These are phyloP conservation scores for Ascochyta clinopodiicola DNA, from an alignment of 2,329 filamentous ascomycete genomes.

Conservation along the genomic window DNA sequence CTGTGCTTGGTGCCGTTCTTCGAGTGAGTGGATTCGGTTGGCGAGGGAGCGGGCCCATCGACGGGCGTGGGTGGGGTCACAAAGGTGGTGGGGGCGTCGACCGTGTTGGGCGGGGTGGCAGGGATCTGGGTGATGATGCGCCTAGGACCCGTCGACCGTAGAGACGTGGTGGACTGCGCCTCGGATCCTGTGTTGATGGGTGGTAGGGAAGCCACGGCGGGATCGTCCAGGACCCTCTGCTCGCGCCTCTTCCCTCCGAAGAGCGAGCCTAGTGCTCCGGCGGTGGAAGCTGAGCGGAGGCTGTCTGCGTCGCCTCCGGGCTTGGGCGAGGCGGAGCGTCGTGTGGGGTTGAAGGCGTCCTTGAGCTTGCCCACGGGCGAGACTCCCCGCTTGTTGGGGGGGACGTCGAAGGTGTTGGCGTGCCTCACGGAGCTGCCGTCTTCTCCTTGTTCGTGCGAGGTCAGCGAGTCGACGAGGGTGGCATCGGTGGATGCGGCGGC, in stretches of 20 bases:
- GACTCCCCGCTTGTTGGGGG: slow-evolving; percentile 61
- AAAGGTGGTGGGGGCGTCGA: slow-evolving; percentile 61
- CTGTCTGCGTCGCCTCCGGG: slow-evolving; percentile 42
- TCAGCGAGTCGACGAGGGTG: slow-evolving; percentile 40
- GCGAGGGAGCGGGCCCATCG: slow-evolving; percentile 50
- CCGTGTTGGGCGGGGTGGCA: slow-evolving; percentile 52
- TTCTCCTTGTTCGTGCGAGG: slow-evolving; percentile 29
- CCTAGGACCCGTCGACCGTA: slow-evolving; percentile 34
- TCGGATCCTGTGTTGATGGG: slow-evolving; percentile 40
- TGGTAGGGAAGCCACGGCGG: slow-evolving; percentile 38
- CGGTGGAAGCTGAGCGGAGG: slow-evolving; percentile 48
- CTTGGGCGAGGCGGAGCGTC: slow-evolving; percentile 40
- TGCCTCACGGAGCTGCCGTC: slow-evolving; percentile 25
- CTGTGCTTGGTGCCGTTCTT: slow-evolving; percentile 34
- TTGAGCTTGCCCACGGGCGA: slow-evolving; percentile 76
- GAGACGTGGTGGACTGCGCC: slow-evolving; percentile 39
- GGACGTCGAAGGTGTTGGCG: slow-evolving; percentile 43
- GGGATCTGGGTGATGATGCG: slow-evolving; percentile 50
- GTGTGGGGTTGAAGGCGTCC: slow-evolving; percentile 67
- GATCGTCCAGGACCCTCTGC: slow-evolving; percentile 39
- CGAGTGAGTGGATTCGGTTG: slow-evolving; percentile 36
- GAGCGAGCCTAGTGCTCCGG: slow-evolving; percentile 49
- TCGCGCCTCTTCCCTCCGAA: slow-evolving; percentile 49
- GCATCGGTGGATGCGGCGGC: slow-evolving; percentile 40
- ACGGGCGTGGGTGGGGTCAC: slow-evolving; percentile 70